Base-by-base conservation (phyloP, 2,329 filamentous ascomycete genomes). In the Pezicula rhizophila region DNA sequence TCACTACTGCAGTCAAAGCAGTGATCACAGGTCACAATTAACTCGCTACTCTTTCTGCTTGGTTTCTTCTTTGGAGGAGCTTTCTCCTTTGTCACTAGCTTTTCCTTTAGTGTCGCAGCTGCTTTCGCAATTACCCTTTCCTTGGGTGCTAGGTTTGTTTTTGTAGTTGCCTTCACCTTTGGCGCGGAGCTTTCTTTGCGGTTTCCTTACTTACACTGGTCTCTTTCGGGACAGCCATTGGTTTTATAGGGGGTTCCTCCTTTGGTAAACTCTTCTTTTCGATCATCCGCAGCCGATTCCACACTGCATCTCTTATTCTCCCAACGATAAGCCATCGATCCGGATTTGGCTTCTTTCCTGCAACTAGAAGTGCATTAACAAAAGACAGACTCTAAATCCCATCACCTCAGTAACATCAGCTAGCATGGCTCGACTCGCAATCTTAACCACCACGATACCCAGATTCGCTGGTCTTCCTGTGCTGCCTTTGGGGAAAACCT, bases 281-380 rank as follows among this genome's bases (percentile, higher is more conserved):
- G 46, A 53, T 47, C 8, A 54, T 45, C 35, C 50, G 41, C 51
- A 54, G 51, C 43, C 56, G 40, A 23, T 56, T 50, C 51, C 46
- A 49, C 12, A 57, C 50, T 41, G 48, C 49, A 42, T 57, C 50
- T 43, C 49, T 47, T 5, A 40, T 52, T 14, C 51, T 45, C n/a
- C 53, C 54, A 34, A 55, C 20, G 2, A 58, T 39, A 3, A 54
- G 42, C 51, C 51, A 56, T 11, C 53, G 46, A 39, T 56, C 54
- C 11, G 42, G 54, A 38, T 28, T 33, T 7, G 52, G 46, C 15
- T 48, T 50, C 41, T 34, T 52, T 15, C 42, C 54, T 6, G 41
- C 47, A 14, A 38, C 42, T 44, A 48, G 52, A 15, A 48, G 52
- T 3, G 49, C 51, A 35, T 52, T 48, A 15, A 54, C 51, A 8